A percentile compares a stretch with the other conserved stretches of the same genome.
phyloP scores from a whole-genome alignment of 441 rosid species.

The Pelargonium myrrhifolium region DNA sequence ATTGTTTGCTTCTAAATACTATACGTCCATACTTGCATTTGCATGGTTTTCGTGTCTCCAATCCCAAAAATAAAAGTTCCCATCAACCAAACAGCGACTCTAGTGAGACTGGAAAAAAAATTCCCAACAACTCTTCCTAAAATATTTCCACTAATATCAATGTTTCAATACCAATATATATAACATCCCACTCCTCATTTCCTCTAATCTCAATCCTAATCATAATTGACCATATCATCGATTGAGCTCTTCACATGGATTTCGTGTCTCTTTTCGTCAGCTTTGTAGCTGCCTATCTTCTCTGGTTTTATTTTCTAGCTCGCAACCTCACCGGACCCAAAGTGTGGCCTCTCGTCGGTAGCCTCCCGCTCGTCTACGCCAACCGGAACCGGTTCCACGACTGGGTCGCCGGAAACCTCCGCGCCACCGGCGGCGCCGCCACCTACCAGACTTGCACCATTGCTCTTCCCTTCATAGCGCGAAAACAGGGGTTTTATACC shows the following conservation, averaged over 20 bases:
- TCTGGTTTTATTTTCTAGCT: slow-evolving; percentile 83
- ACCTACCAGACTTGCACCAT: slow-evolving; percentile 96
- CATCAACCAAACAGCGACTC: neutral
- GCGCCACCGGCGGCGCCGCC: slow-evolving; percentile 57
- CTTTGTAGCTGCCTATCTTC: slow-evolving; percentile 38
- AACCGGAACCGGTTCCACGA: slow-evolving; percentile 87
- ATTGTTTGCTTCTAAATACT: too few relatives aligned
- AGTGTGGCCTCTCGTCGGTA: slow-evolving; percentile 87
- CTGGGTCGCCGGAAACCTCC: slow-evolving; percentile 91
- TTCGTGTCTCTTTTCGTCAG: neutral
- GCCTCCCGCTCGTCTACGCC: slow-evolving; percentile 82
- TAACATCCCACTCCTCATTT: too few relatives aligned
- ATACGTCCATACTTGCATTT: neutral
- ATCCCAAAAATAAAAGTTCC: neutral
- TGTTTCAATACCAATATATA: too few relatives aligned
- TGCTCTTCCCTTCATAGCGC: slow-evolving; percentile 69
- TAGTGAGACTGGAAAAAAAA: too few relatives aligned
- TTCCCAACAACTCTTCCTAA: neutral
- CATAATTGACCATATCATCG: too few relatives aligned
- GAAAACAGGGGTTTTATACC: slow-evolving; percentile 83
- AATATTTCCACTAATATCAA: too few relatives aligned
- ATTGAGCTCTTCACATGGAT: neutral
- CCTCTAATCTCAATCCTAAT: too few relatives aligned
- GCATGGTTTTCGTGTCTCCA: neutral
- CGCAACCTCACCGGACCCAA: slow-evolving; percentile 80